A percentile compares a stretch with the other conserved stretches of the same genome.
Evolutionary conservation across 192 early-diverging fungal genomes (phyloP).

Genomic region (Linnemannia exigua): DNA sequence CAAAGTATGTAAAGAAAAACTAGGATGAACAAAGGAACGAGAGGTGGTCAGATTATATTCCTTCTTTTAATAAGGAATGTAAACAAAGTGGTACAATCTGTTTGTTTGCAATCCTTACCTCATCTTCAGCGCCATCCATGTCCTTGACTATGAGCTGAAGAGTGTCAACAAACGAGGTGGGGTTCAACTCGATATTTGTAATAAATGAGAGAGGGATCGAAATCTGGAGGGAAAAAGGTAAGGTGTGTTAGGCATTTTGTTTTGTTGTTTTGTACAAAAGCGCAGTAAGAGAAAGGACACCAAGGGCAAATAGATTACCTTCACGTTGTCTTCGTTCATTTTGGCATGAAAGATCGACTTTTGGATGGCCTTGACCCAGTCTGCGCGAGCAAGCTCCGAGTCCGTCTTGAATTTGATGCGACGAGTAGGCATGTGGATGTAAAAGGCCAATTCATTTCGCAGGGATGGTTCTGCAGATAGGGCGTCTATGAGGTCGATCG

Average conservation of each 20-base stretch:
- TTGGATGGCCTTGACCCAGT: conserved; percentile 73
- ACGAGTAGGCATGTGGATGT: conserved; percentile 58
- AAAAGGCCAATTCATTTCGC: conserved; percentile 57
- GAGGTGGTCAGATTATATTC: neutral
- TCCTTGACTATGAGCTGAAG: conserved; percentile 66
- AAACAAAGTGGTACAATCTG: neutral
- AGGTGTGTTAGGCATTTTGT: neutral
- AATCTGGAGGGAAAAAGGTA: conserved; percentile 27
- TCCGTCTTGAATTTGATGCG: conserved; percentile 71
- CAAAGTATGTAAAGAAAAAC: conserved; percentile 78
- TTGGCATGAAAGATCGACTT: conserved; percentile 71
- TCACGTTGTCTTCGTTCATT: conserved; percentile 69
- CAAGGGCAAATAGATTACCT: conserved; percentile 34
- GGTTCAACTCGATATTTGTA: conserved; percentile 59
- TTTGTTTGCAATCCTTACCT: conserved; percentile 48
- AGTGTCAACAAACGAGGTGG: conserved; percentile 62
- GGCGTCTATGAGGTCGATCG: conserved; percentile 71
- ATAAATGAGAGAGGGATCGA: conserved; percentile 69
- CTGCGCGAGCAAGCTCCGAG: conserved; percentile 62
- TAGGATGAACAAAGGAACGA: conserved; percentile 20
- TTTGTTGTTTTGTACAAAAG: neutral
- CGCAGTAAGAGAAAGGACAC: neutral
- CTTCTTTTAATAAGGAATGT: neutral
- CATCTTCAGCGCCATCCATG: conserved; percentile 67
- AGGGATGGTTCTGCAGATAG: conserved; percentile 59